Evolutionary conservation across 768 basidiomycete species (phyloP), one percentile per base, ranked within the genome.

Genomic region (Brasilioporus rufonigricans): DNA sequence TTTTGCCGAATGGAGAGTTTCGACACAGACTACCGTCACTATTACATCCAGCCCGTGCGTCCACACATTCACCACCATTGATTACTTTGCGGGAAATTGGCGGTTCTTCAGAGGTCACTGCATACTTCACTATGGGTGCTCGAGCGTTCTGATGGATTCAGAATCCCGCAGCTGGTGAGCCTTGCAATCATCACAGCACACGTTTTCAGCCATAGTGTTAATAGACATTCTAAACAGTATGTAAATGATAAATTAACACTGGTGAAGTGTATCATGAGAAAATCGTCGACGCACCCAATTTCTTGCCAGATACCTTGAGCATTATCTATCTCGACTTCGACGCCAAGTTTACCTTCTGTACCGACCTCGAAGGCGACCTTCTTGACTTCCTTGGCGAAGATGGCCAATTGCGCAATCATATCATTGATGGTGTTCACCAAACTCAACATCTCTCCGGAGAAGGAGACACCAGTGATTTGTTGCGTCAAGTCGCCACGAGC

Each of bases 221-320:
- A 98, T 95, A 51, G 94, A 94, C 64, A 93, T 81, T 16, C 93
- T 95, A 61, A 13, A 46, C 40, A 49, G 11, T 36, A 54, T 36
- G 31, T 16, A 40, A 44, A 18, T 43, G 12, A 44, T 41, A 11
- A 24, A 29, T 56, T 6, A 55, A 35, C 21, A 32, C 27, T 23
- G 4, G 32, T n/a, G 26, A 40, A 31, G n/a, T 5, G 4, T 10
- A 29, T 48, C 35, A n/a, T 8, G 18, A 21, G 18, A n/a, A n/a
- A 32, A 13, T 10, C 6, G 18, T 44, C 31, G 21, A 80, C 91
- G 53, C 68, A 94, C 91, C n/a, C 97, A 70, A 99, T 98, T 70
- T 96, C 94, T 64, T 95, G 91, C 97, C 97, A 99, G 32, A 93
- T 95, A 36, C 97, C 97, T 67, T 98, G 93, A 6, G 98, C 91